Evolutionary conservation across 768 basidiomycete genomes (phyloP).

Genomic region (Tricholoma bakamatsutake): DNA sequence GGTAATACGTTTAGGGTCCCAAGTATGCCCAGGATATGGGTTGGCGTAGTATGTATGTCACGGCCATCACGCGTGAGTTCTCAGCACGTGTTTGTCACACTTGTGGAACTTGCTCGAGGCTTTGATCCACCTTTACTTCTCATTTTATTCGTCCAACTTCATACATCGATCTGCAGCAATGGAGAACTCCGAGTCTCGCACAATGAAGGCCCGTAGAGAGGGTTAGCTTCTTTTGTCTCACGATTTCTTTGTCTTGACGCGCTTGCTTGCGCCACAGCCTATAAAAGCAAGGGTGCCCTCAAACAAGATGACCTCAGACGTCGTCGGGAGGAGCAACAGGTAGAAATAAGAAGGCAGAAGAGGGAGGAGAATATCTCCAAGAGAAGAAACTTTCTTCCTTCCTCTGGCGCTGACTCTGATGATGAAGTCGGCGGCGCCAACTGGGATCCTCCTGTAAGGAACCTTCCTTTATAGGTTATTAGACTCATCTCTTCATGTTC

Average conservation of each 20-base stretch:
- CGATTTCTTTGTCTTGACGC: conserved; percentile 32
- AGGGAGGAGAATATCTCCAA: conserved; percentile 98
- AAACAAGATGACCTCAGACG: conserved; percentile 93
- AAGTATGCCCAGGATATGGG: no score
- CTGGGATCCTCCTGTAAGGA: conserved; percentile 76
- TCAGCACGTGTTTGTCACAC: background rate
- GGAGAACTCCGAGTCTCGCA: conserved; percentile 54
- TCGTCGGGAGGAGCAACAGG: conserved; percentile 96
- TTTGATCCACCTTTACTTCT: conserved; percentile 24
- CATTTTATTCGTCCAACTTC: conserved; percentile 17
- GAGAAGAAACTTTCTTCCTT: conserved; percentile 87
- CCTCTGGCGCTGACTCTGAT: conserved; percentile 77
- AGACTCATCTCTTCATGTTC: conserved; percentile 11
- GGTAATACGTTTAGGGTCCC: no score
- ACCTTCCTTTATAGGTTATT: conserved; percentile 9
- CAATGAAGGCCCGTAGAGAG: conserved; percentile 69
- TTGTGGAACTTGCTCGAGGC: conserved; percentile 18
- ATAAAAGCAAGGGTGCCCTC: conserved; percentile 86
- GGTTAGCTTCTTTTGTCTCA: conserved; percentile 36
- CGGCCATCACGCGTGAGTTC: background rate
- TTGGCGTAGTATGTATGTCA: background rate
- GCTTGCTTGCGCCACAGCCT: conserved; percentile 47
- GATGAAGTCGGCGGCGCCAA: conserved; percentile 69
- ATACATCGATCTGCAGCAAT: conserved; percentile 24
- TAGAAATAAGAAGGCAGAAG: conserved; percentile 98